phyloP scores from a whole-genome alignment of 208 protist genomes.

The Phytomonas sp. region DNA sequence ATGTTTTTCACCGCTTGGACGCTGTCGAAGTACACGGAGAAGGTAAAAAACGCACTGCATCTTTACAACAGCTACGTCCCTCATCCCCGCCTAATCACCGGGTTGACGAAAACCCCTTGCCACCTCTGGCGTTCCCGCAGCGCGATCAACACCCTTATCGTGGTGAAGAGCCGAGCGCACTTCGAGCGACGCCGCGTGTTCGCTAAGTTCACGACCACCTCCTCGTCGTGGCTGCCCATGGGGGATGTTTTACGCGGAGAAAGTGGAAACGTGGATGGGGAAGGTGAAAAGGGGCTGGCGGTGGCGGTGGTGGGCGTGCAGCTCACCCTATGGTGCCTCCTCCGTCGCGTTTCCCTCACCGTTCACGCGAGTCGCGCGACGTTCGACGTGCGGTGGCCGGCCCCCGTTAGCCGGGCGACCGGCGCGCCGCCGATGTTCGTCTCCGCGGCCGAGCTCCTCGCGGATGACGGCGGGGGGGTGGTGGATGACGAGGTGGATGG shows the following conservation, averaged over 20 bases:
- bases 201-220: slow-evolving; percentile 2
- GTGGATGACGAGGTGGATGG: too few species aligned
- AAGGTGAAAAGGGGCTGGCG: too few species aligned
- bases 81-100: slow-evolving; percentile 42
- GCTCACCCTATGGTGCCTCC: slow-evolving; percentile 61
- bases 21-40: slow-evolving; percentile 42
- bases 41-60: slow-evolving; percentile 57
- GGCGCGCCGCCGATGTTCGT: slow-evolving; percentile 20
- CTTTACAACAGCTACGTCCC: slow-evolving; percentile 68
- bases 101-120: slow-evolving; percentile 12
- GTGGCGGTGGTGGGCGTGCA: slow-evolving; percentile 17
- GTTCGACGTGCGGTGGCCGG: slow-evolving; percentile 81
- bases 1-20: slow-evolving; percentile 69
- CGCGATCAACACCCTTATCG: slow-evolving; percentile 14
- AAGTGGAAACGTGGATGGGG: background rate
- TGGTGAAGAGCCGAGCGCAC: slow-evolving; percentile 23
- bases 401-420: slow-evolving; percentile 30
- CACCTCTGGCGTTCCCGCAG: background rate
- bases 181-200: slow-evolving; percentile 28
- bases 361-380: slow-evolving; percentile 42
- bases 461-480: background rate
- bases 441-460: background rate
- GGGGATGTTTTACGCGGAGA: too few species aligned
- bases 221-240: background rate
- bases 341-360: slow-evolving; percentile 59